phyloP scores from a whole-genome alignment of 805 yeast species.

The Barnettozyma siamensis region DNA sequence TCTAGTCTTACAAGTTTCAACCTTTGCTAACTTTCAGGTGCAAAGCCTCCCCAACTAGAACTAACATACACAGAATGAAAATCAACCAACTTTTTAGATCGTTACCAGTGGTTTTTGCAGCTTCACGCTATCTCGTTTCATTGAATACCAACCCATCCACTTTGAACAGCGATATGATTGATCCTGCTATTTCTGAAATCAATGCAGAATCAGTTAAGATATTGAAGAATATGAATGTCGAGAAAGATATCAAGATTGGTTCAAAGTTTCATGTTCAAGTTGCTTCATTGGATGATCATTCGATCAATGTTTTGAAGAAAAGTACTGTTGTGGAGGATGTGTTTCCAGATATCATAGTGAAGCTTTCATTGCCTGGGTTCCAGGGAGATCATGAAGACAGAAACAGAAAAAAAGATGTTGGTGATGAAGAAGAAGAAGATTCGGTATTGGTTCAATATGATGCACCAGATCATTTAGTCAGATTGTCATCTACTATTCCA shows the following conservation, averaged over 20 bases:
- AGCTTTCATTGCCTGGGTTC: constrained; percentile 33
- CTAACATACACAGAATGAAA: too few relatives aligned
- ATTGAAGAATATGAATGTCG: constrained; percentile 3
- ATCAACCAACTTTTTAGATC: background rate
- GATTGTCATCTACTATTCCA: constrained; percentile 46
- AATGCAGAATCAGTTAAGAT: constrained; percentile 6
- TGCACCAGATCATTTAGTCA: constrained; percentile 63
- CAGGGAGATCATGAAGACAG: background rate
- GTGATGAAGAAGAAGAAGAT: constrained; percentile 10
- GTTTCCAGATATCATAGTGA: constrained; percentile 39
- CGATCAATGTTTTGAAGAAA: constrained; percentile 3
- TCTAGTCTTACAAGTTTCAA: too few relatives aligned
- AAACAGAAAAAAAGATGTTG: constrained; percentile 1
- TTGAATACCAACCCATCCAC: background rate
- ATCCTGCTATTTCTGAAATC: background rate
- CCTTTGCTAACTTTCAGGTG: too few relatives aligned
- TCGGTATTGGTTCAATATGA: constrained; percentile 28
- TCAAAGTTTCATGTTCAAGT: constrained; percentile 6
- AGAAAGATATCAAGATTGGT: constrained; percentile 7
- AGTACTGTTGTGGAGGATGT: constrained; percentile 5
- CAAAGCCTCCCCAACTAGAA: too few relatives aligned
- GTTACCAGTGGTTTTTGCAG: background rate
- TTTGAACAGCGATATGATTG: background rate
- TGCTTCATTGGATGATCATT: constrained; percentile 6
- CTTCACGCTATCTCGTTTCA: constrained; percentile 1